Conservation (phyloP, 2,329 filamentous ascomycete species). For the Tolypocladium pustulatum region DNA sequence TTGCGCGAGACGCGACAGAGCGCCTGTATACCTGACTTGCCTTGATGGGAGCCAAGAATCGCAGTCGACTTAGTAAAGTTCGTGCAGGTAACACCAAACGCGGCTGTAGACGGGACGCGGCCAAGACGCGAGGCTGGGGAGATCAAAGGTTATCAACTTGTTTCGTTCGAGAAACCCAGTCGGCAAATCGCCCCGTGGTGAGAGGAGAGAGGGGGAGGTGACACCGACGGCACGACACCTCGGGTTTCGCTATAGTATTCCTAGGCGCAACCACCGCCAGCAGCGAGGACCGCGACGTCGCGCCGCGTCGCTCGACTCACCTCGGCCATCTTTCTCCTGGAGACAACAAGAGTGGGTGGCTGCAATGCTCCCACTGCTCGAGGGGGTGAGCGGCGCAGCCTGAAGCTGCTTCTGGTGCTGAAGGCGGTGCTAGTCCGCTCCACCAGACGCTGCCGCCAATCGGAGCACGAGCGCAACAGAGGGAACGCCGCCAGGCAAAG, state of each 20-base stretch:
- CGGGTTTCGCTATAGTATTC: neutral
- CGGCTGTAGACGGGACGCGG: neutral
- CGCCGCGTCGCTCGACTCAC: neutral
- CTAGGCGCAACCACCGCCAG: neutral
- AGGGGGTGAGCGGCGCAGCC: neutral
- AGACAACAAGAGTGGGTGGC: neutral
- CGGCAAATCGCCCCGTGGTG: neutral
- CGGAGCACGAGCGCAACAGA: slow-evolving; percentile 9
- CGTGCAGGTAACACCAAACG: neutral
- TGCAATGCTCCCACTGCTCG: neutral
- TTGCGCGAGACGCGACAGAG: neutral
- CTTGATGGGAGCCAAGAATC: neutral
- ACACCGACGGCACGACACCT: neutral
- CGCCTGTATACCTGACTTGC: neutral
- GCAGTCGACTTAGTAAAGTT: no score
- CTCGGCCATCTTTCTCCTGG: neutral
- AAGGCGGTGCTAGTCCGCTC: neutral
- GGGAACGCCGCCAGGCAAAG: slow-evolving; percentile 2
- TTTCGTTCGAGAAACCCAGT: neutral
- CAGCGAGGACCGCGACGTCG: neutral
- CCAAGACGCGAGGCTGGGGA: neutral
- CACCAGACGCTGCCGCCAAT: slow-evolving; percentile 5
- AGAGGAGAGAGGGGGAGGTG: neutral
- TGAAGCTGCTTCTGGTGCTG: neutral
- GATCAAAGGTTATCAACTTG: neutral